Evolutionary conservation across 2,329 filamentous ascomycete genomes (phyloP).

Genomic region (Pyricularia sp.): DNA sequence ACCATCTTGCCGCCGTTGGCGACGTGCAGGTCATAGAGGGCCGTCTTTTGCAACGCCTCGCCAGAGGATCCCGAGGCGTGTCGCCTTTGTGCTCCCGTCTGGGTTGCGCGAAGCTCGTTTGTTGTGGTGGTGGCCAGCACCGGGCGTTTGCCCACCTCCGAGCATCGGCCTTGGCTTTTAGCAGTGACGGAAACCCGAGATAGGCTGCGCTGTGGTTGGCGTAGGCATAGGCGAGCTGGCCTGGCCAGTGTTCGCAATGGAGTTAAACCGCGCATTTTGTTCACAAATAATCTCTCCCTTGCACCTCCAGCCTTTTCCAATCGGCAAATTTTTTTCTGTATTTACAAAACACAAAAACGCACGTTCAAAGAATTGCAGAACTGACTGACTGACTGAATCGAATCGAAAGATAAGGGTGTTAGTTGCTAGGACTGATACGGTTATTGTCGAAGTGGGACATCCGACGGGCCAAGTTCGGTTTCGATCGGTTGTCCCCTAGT

Average conservation of each 20-base stretch:
- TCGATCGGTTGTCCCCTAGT: background rate
- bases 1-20: constrained; percentile 85
- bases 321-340: background rate
- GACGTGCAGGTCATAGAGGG: constrained; percentile 33
- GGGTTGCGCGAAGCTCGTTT: background rate
- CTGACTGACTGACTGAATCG: too few relatives aligned
- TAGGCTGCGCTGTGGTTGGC: constrained; percentile 1
- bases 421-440: background rate
- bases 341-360: background rate
- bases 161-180: background rate
- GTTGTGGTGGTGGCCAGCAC: background rate
- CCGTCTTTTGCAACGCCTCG: constrained; percentile 18
- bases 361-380: background rate
- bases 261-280: background rate
- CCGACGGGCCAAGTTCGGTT: constrained; percentile 1
- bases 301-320: background rate
- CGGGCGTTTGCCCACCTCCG: background rate
- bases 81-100: background rate
- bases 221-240: background rate
- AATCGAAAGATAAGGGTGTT: background rate
- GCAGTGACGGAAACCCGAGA: background rate
- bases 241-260: background rate
- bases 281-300: background rate
- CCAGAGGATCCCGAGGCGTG: background rate
- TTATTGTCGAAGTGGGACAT: background rate